phyloP scores from a whole-genome alignment of 148 eudicot species.

The Silene uniflora region DNA sequence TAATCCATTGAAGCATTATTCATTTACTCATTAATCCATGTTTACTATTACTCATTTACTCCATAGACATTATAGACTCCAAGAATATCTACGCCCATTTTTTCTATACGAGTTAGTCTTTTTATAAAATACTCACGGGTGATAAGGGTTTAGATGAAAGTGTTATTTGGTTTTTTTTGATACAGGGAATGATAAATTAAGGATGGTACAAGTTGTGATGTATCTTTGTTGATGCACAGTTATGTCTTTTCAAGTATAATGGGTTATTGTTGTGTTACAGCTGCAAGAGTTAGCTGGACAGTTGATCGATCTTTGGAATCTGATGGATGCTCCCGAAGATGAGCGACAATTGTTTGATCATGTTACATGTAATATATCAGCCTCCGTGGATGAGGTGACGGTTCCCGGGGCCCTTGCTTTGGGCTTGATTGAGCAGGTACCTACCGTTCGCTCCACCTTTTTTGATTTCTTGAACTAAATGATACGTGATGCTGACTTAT shows the following conservation, averaged over 20 bases:
- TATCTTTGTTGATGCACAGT: neutral
- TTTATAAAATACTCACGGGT: too few relatives aligned
- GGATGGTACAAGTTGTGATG: neutral
- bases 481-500: slow-evolving; percentile 8
- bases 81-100: too few relatives aligned
- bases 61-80: too few relatives aligned
- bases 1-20: too few relatives aligned
- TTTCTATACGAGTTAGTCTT: too few relatives aligned
- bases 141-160: too few relatives aligned
- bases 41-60: too few relatives aligned
- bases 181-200: too few relatives aligned
- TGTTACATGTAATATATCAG: slow-evolving; percentile 85
- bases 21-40: too few relatives aligned
- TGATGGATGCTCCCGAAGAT: slow-evolving; percentile 83
- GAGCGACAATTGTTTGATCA: slow-evolving; percentile 84
- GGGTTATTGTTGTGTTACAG: slow-evolving; percentile 36
- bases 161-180: too few relatives aligned
- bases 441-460: neutral
- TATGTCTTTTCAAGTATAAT: neutral
- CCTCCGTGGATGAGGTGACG: slow-evolving; percentile 82
- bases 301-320: slow-evolving; percentile 86
- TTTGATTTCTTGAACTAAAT: slow-evolving; percentile 4
- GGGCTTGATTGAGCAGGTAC: slow-evolving; percentile 90
- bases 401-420: slow-evolving; percentile 88
- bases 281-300: slow-evolving; percentile 92